Evolutionary conservation across 495 filamentous ascomycete species (phyloP), one percentile per base, ranked within the genome.

Genomic region (Xylaria nigripes): DNA sequence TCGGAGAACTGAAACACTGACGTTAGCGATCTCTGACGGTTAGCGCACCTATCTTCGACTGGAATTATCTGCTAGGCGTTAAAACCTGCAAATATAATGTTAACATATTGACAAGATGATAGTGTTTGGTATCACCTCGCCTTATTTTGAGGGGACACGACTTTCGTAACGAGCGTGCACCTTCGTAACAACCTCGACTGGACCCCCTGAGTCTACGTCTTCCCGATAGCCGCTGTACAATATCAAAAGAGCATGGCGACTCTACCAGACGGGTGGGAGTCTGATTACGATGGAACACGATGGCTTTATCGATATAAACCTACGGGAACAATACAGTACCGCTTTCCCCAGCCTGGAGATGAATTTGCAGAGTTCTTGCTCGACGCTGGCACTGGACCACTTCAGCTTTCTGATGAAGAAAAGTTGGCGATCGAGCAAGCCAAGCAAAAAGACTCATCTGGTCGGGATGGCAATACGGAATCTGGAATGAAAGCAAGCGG

Each of bases 241-340:
- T 23, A 4, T 19, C 15, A n/a, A 10, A 42, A 23, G 27, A 30
- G 19, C 3, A 73, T 74, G 69, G 48, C 70, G 18, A 54, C 49
- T 46, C 68, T 78, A 27, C 74, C 74, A 0, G 68, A 70, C 18
- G 69, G 70, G 50, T 78, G 75, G 75, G 70, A 76, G 47, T 68
- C 61, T 51, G 75, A 75, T 48, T 76, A 78, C 53, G 75, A 78
- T 43, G 72, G 72, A 24, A 64, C 46, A 25, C 70, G 75, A 12
- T 78, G 75, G 75, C 69, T 74, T 40, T 78, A 71, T 45, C 67
- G 70, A 27, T 76, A 70, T 50, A 72, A 64, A 55, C 64, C 72
- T 19, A 76, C 74, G 12, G 75, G 74, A 0, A 53, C 70, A 25
- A 61, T 70, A 16, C 75, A 78, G 50, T 78, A 70, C 61, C 70